Conservation (phyloP, 768 basidiomycete genomes). For the Kwoniella sp. region DNA sequence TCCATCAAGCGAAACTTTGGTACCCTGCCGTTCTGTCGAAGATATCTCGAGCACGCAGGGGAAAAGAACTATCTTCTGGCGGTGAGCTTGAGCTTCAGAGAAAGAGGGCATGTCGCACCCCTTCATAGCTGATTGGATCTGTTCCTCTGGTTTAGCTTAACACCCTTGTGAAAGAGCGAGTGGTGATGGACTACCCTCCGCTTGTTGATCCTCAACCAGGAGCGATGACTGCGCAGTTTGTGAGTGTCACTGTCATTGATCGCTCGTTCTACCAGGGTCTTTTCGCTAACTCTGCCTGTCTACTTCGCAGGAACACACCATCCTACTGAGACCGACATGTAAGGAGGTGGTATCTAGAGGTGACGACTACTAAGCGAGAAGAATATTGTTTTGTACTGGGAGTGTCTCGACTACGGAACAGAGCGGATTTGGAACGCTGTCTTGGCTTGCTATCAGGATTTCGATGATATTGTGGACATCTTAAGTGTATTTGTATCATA, state of each 20-base stretch:
- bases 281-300: neutral
- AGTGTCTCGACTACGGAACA: no score
- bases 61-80: slow-evolving; percentile 92
- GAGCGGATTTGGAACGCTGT: no score
- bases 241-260: no score
- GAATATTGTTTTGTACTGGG: no score
- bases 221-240: slow-evolving; percentile 84
- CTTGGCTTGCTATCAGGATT: neutral
- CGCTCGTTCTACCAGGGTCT: no score
- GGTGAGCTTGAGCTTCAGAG: slow-evolving; percentile 60
- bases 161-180: slow-evolving; percentile 80
- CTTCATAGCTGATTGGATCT: neutral
- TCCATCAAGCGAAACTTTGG: slow-evolving; percentile 91
- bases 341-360: slow-evolving; percentile 60
- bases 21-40: slow-evolving; percentile 89
- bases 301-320: slow-evolving; percentile 59
- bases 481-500: slow-evolving; percentile 4
- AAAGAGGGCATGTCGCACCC: neutral
- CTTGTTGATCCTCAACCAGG: slow-evolving; percentile 73
- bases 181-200: slow-evolving; percentile 91
- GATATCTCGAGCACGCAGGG: slow-evolving; percentile 89
- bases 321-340: slow-evolving; percentile 59
- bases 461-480: neutral
- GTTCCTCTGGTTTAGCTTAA: slow-evolving; percentile 66
- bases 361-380: slow-evolving; percentile 56